phyloP scores from a whole-genome alignment of 495 filamentous ascomycete species.

The Aspergillus steynii region DNA sequence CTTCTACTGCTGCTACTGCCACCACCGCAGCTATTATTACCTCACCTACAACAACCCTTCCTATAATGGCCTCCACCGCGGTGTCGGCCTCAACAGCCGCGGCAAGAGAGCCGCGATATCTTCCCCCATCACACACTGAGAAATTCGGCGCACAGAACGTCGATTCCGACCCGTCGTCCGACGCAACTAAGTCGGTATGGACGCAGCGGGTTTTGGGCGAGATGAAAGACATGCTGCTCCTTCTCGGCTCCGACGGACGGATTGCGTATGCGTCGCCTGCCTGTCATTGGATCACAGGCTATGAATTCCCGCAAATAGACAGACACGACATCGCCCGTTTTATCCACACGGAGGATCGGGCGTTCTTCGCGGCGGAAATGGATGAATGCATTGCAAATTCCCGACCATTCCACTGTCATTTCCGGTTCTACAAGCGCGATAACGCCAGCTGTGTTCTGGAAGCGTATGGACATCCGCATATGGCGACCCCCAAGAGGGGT shows the following conservation, averaged over 20 bases:
- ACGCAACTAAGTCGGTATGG: conserved; percentile 87
- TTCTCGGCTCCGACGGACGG: conserved; percentile 79
- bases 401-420: conserved; percentile 80
- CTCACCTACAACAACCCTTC: not conserved
- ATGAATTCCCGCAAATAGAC: conserved; percentile 65
- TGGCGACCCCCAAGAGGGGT: conserved; percentile 43
- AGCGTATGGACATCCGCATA: conserved; percentile 87
- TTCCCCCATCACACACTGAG: not conserved
- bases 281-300: conserved; percentile 74
- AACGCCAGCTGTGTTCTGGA: conserved; percentile 79
- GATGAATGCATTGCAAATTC: conserved; percentile 87
- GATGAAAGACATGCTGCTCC: conserved; percentile 83
- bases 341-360: conserved; percentile 85
- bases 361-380: conserved; percentile 83
- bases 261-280: conserved; percentile 86
- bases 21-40: conserved; percentile 8
- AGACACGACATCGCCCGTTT: conserved; percentile 74
- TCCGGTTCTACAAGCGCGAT: conserved; percentile 79
- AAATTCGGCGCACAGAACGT: not conserved
- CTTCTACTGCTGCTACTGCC: not conserved
- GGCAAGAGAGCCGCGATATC: not conserved
- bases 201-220: conserved; percentile 85
- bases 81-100: not conserved
- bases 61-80: not conserved
- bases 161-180: conserved; percentile 51